Conservation (phyloP, 257 asterid genomes). For the Lantana camara region DNA sequence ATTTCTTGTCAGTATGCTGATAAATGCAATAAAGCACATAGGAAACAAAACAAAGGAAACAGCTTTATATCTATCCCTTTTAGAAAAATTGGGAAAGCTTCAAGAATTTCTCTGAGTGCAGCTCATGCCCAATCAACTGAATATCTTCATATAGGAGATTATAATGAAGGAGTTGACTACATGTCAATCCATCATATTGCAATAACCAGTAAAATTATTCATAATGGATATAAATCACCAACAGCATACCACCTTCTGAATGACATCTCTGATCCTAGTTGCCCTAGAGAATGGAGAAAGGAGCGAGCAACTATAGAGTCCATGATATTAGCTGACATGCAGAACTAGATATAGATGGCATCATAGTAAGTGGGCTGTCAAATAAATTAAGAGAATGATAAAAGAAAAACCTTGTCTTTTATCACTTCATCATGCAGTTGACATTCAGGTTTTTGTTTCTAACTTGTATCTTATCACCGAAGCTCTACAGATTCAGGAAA, state of each 20-base stretch:
- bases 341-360: not conserved
- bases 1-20: conserved; percentile 1
- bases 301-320: not conserved
- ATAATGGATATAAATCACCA: conserved; percentile 1
- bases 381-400: no score
- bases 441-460: conserved; percentile 2
- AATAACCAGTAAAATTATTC: not conserved
- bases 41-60: conserved; percentile 12
- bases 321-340: not conserved
- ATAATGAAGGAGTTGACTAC: conserved; percentile 10
- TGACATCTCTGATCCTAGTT: not conserved
- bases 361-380: not conserved
- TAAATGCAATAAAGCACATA: conserved; percentile 9
- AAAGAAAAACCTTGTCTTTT: not conserved
- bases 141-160: conserved; percentile 2
- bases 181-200: not conserved
- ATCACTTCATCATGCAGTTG: not conserved
- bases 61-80: not conserved
- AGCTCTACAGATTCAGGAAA: not conserved
- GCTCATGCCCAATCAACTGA: conserved; percentile 9
- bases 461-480: not conserved
- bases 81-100: not conserved
- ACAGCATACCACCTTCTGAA: conserved; percentile 14
- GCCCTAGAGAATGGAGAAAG: not conserved
- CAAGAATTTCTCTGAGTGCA: conserved; percentile 14